Conservation (phyloP, 2,329 filamentous ascomycete species). For the Cladophialophora exuberans region DNA sequence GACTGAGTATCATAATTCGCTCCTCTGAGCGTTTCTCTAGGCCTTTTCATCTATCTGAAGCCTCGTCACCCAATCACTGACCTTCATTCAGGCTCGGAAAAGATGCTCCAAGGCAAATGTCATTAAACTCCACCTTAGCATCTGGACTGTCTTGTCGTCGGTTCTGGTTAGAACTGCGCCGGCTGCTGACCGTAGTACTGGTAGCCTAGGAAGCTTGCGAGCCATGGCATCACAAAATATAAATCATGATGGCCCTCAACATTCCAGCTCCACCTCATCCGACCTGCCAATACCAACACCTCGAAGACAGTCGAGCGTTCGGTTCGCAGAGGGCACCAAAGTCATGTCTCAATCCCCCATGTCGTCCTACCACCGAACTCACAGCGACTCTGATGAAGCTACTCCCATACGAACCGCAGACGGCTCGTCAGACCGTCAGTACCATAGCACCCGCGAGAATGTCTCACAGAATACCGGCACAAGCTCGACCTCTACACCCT, state of each 20-base stretch:
- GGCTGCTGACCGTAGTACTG: conserved; percentile 7
- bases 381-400: conserved; percentile 28
- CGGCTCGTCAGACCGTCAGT: conserved; percentile 24
- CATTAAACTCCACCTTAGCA: not conserved
- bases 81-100: not conserved
- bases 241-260: conserved; percentile 10
- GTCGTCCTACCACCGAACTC: conserved; percentile 22
- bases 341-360: conserved; percentile 21
- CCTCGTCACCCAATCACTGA: not conserved
- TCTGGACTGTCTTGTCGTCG: not conserved
- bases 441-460: conserved; percentile 25
- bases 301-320: conserved; percentile 25
- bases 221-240: conserved; percentile 21
- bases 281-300: conserved; percentile 2
- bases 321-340: conserved; percentile 29
- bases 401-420: conserved; percentile 30
- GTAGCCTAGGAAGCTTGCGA: not conserved
- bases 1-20: not conserved
- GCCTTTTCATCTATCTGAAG: not conserved
- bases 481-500: not conserved
- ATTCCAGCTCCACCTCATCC: conserved; percentile 13
- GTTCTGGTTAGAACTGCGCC: not conserved
- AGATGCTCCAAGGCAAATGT: not conserved
- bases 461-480: not conserved
- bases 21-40: not conserved